Conservation (phyloP, 208 protist genomes). For the Trypanosoma platydactyli region DNA sequence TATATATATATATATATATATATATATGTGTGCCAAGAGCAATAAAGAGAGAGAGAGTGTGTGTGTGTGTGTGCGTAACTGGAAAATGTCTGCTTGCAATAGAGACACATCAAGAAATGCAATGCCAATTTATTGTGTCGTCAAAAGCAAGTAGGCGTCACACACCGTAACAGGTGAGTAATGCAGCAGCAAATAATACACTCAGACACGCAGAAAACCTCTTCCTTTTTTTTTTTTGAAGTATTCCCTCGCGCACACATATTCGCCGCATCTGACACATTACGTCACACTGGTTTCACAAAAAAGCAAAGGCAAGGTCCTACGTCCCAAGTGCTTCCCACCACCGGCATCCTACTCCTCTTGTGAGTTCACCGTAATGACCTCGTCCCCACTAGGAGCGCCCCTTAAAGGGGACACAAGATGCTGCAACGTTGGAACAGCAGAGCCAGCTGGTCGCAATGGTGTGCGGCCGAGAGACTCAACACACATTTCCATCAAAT, state of each 20-base stretch:
- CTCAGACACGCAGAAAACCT: background rate
- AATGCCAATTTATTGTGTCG: slow-evolving; percentile 3
- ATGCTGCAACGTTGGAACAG: background rate
- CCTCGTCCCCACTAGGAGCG: slow-evolving; percentile 1
- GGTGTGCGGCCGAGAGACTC: slow-evolving; percentile 54
- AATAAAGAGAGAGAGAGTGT: background rate
- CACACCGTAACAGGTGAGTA: too few species aligned
- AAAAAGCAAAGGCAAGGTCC: background rate
- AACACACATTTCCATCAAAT: slow-evolving; percentile 66
- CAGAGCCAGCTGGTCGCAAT: slow-evolving; percentile 18
- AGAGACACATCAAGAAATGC: slow-evolving; percentile 5
- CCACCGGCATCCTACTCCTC: slow-evolving; percentile 6
- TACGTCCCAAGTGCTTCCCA: background rate
- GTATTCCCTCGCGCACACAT: background rate
- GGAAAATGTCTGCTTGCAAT: too few species aligned
- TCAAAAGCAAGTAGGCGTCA: too few species aligned
- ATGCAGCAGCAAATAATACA: too few species aligned
- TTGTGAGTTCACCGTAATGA: slow-evolving; percentile 29
- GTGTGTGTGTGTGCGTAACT: too few species aligned
- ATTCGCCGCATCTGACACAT: background rate
- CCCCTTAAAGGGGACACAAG: background rate
- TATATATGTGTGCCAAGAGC: background rate
- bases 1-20: too few species aligned
- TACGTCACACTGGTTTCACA: background rate
- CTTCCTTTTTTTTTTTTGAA: slow-evolving; percentile 16